A percentile compares a stretch with the other conserved stretches of the same genome.
Conservation (phyloP, 2,329 filamentous ascomycete genomes). For the Pestalotiopsis sp. region DNA sequence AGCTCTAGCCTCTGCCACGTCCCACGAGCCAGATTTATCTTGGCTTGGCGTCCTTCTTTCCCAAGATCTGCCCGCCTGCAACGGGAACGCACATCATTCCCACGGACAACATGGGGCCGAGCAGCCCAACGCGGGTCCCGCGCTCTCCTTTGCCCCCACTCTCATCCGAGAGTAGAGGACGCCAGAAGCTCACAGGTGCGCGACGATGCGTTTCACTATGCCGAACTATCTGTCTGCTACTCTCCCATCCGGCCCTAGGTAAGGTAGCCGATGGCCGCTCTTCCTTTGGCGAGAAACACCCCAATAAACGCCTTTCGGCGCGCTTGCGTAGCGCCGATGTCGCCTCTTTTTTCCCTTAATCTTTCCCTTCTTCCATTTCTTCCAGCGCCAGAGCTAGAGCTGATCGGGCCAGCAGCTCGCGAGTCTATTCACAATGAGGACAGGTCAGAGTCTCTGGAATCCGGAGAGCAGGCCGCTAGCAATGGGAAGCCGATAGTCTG, state of each 20-base stretch:
- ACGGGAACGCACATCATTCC: background rate
- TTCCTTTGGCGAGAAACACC: constrained; percentile 1
- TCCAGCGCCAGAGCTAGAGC: constrained; percentile 1
- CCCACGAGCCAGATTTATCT: background rate
- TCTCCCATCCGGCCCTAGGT: background rate
- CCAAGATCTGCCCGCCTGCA: background rate
- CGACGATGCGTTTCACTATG: constrained; percentile 8
- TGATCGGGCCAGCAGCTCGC: background rate
- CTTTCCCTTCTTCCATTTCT: background rate
- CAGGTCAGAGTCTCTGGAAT: background rate
- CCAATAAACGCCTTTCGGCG: background rate
- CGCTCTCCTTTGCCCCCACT: background rate
- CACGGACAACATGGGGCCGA: background rate
- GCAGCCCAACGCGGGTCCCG: background rate
- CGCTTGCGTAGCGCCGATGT: background rate
- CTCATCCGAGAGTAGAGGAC: background rate
- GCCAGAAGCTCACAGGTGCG: background rate
- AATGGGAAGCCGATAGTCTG: background rate
- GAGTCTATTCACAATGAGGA: background rate
- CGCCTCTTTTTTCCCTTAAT: background rate
- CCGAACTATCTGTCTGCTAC: background rate
- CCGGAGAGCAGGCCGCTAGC: background rate
- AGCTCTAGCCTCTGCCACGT: background rate
- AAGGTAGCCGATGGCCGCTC: background rate
- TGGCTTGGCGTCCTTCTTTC: background rate